Percentiles rank a stretch among this genome's conserved stretches.
These are phyloP conservation scores for Ziziphus jujuba DNA, from an alignment of 306 rosid genomes.

Conservation along the genomic window DNA sequence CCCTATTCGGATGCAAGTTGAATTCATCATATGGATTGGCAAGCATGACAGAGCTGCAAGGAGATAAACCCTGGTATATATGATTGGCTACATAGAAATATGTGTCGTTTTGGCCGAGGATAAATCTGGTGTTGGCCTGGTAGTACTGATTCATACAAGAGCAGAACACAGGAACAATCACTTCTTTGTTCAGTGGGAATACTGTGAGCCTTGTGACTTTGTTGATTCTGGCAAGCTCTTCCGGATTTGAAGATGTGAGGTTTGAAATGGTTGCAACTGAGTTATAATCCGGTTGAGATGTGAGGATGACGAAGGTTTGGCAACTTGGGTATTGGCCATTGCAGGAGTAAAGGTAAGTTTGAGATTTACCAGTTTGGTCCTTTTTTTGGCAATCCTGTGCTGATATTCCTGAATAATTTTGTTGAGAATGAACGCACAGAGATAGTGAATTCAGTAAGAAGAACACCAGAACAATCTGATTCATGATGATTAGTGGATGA, in stretches of 20 bases:
- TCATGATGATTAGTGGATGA: constrained; percentile 12
- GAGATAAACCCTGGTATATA: constrained; percentile 52
- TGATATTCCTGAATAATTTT: constrained; percentile 40
- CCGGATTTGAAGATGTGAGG: constrained; percentile 48
- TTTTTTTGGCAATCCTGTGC: constrained; percentile 23
- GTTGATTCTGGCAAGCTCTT: constrained; percentile 51
- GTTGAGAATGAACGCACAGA: constrained; percentile 28
- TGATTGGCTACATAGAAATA: constrained; percentile 36
- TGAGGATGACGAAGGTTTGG: constrained; percentile 54
- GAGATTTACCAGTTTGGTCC: constrained; percentile 39
- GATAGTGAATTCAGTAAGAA: background rate
- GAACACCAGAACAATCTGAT: background rate
- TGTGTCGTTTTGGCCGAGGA: constrained; percentile 7
- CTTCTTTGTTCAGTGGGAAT: constrained; percentile 44
- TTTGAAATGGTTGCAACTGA: constrained; percentile 44
- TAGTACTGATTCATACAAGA: constrained; percentile 45
- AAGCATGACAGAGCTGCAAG: constrained; percentile 54
- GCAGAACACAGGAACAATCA: constrained; percentile 59
- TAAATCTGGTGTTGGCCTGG: constrained; percentile 40
- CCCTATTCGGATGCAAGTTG: constrained; percentile 31
- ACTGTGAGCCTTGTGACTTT: constrained; percentile 10
- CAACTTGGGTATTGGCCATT: constrained; percentile 45
- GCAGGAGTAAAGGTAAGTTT: constrained; percentile 56
- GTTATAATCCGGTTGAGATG: constrained; percentile 47
- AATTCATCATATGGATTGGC: constrained; percentile 36